These are phyloP conservation scores for Wallacemonas sp. DNA, from an alignment of 208 protist species.

Conservation along the genomic window DNA sequence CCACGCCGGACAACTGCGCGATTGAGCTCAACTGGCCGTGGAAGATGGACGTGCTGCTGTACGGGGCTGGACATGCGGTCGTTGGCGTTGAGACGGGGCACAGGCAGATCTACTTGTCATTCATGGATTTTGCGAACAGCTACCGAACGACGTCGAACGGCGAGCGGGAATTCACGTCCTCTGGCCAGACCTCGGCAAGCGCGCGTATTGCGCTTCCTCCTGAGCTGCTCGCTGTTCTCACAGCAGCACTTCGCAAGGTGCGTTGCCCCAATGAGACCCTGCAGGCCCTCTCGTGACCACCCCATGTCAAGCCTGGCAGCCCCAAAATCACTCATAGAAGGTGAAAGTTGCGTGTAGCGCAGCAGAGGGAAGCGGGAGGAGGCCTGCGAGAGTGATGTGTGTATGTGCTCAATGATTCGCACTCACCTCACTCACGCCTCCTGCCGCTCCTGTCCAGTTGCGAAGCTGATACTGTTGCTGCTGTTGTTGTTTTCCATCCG, in stretches of 20 bases:
- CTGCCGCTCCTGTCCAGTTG: no score
- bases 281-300: background rate
- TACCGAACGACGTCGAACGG: constrained; percentile 22
- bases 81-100: constrained; percentile 45
- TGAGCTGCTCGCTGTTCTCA: constrained; percentile 24
- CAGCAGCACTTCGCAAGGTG: constrained; percentile 27
- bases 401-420: no score
- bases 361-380: no score
- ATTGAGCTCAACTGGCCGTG: constrained; percentile 22
- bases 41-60: constrained; percentile 47
- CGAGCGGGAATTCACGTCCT: constrained; percentile 28
- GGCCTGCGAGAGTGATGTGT: no score
- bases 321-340: no score
- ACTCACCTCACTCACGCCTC: no score
- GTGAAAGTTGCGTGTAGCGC: no score
- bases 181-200: constrained; percentile 10
- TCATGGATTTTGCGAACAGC: constrained; percentile 34
- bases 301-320: no score
- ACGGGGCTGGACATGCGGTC: constrained; percentile 32
- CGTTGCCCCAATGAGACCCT: constrained; percentile 19
- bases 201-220: constrained; percentile 29
- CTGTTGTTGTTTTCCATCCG: no score
- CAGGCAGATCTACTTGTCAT: constrained; percentile 28
- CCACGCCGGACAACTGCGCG: constrained; percentile 5
- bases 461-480: no score